A percentile compares a stretch with the other conserved stretches of the same genome.
phyloP scores from a whole-genome alignment of 768 basidiomycete species.

The Symmetrospora coprosmae region DNA sequence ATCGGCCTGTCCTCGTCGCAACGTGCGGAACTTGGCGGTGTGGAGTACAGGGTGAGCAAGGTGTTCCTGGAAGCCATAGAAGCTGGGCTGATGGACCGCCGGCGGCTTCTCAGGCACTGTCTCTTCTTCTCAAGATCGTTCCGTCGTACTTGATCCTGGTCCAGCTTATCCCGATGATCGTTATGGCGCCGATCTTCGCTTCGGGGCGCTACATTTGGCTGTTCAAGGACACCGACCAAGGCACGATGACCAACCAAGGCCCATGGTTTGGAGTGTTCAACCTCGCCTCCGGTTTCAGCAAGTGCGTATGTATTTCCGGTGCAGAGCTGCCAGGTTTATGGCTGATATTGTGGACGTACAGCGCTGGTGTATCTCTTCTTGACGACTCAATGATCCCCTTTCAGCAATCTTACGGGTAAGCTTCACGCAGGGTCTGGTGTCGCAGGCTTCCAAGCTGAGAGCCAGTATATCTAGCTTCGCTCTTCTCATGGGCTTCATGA shows the following conservation, averaged over 20 bases:
- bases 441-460: neutral
- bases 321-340: too few relatives aligned
- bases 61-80: too few relatives aligned
- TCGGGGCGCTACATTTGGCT: conserved; percentile 40
- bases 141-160: conserved; percentile 51
- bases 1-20: conserved; percentile 57
- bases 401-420: conserved; percentile 43
- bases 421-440: neutral
- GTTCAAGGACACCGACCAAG: conserved; percentile 26
- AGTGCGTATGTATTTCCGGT: conserved; percentile 1
- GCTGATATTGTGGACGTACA: conserved; percentile 43
- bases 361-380: conserved; percentile 55
- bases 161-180: conserved; percentile 55
- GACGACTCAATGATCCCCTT: conserved; percentile 89
- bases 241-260: conserved; percentile 46
- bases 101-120: conserved; percentile 29
- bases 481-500: conserved; percentile 50
- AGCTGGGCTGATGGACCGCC: too few relatives aligned
- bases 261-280: conserved; percentile 73
- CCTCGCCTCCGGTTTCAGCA: conserved; percentile 61
- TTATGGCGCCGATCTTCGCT: conserved; percentile 65
- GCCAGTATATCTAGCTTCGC: conserved; percentile 34
- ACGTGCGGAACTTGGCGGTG: conserved; percentile 78
- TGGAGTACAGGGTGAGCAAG: conserved; percentile 58
- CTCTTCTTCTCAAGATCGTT: conserved; percentile 30